Evolutionary conservation across 1,284 basidiomycete genomes (phyloP).

Genomic region (Ganoderma multipileum): DNA sequence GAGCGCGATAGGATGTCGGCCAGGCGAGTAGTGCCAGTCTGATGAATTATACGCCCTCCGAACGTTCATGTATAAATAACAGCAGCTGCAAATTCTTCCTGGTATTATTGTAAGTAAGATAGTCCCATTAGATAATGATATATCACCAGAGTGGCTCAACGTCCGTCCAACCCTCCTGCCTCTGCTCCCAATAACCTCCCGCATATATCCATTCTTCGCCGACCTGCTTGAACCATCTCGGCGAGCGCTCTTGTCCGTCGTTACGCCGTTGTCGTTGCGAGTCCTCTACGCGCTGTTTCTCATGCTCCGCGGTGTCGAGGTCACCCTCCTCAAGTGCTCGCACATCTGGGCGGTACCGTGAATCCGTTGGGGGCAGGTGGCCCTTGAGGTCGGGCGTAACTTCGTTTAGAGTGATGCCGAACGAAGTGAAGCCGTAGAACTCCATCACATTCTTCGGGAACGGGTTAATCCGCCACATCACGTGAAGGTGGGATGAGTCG

Average conservation of each 20-base stretch:
- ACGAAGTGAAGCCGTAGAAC: conserved; percentile 86
- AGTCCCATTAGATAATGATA: conserved; percentile 19
- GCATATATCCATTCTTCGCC: conserved; percentile 78
- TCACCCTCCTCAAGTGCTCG: conserved; percentile 86
- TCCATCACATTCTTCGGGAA: conserved; percentile 78
- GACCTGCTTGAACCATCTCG: conserved; percentile 76
- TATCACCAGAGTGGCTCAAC: conserved; percentile 72
- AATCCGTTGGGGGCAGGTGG: conserved; percentile 84
- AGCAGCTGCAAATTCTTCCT: conserved; percentile 11
- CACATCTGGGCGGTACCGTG: conserved; percentile 86
- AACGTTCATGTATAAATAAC: background rate
- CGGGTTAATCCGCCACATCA: conserved; percentile 77
- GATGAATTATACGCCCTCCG: background rate
- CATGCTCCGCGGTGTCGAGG: conserved; percentile 76
- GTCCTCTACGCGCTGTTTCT: conserved; percentile 82
- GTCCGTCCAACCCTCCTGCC: conserved; percentile 68
- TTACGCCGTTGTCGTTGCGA: conserved; percentile 72
- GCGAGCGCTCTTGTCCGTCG: conserved; percentile 58
- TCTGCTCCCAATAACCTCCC: conserved; percentile 86
- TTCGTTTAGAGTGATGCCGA: conserved; percentile 85
- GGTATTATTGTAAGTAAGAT: conserved; percentile 26
- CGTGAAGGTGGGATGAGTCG: conserved; percentile 71
- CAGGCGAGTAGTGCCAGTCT: background rate
- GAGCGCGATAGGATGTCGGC: background rate
- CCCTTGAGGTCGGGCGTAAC: conserved; percentile 73